Evolutionary conservation across 495 filamentous ascomycete species (phyloP).

Genomic region (Tuber umbilicatum): DNA sequence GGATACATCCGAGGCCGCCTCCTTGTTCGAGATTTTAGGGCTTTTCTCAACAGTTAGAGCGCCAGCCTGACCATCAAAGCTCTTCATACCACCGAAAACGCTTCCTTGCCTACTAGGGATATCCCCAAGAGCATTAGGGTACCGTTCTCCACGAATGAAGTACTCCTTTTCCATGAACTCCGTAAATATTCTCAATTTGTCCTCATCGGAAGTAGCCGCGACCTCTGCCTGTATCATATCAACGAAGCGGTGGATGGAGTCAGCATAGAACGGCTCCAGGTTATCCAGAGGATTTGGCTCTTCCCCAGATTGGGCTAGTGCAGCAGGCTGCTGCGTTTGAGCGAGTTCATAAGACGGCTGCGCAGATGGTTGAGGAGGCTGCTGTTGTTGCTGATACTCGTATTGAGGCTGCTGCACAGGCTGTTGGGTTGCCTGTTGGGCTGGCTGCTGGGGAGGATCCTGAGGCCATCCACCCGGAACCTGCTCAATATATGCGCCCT

Average conservation of each 20-base stretch:
- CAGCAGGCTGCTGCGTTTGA: slow-evolving; percentile 10
- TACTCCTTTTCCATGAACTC: slow-evolving; percentile 41
- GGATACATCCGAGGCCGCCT: neutral
- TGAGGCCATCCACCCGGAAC: slow-evolving; percentile 1
- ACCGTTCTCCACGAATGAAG: slow-evolving; percentile 37
- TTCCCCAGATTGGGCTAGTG: slow-evolving; percentile 13
- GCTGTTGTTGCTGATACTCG: slow-evolving; percentile 3
- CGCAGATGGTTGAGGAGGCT: neutral
- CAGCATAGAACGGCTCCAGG: slow-evolving; percentile 35
- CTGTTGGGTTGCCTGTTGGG: neutral
- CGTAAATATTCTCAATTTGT: slow-evolving; percentile 37
- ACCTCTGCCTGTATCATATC: slow-evolving; percentile 39
- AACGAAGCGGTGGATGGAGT: slow-evolving; percentile 39
- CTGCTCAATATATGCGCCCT: neutral
- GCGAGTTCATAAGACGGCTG: neutral
- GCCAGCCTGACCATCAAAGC: neutral
- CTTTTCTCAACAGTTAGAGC: neutral
- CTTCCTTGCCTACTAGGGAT: slow-evolving; percentile 35
- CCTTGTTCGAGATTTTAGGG: neutral
- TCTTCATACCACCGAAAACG: slow-evolving; percentile 13
- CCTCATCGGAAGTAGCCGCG: slow-evolving; percentile 33
- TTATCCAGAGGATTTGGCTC: slow-evolving; percentile 25
- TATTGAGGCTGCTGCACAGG: neutral
- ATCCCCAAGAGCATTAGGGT: slow-evolving; percentile 36
- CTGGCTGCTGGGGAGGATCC: neutral